phyloP scores from a whole-genome alignment of 345 rosid genomes.

The Eucalyptus coolabah region DNA sequence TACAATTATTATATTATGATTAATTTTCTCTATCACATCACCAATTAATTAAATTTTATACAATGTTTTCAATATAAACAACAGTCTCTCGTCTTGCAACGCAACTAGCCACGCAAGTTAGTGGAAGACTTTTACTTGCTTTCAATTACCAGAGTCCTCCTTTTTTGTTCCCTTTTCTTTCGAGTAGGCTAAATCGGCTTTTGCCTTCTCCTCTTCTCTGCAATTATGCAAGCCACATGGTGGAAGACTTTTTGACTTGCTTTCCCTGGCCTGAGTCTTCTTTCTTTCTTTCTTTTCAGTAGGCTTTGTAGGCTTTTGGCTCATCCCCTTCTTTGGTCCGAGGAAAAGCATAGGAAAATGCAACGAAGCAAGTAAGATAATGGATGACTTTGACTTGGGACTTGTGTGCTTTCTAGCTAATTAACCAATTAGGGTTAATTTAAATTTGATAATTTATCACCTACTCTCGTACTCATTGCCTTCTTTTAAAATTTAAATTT shows the following conservation, averaged over 20 bases:
- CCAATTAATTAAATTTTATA: fast-evolving
- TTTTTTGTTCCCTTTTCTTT: background rate
- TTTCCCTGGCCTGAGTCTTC: background rate
- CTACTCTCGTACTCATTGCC: too few relatives aligned
- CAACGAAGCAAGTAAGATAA: too few relatives aligned
- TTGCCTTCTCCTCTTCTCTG: background rate
- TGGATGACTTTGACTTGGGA: background rate
- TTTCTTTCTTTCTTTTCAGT: background rate
- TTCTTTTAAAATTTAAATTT: too few relatives aligned
- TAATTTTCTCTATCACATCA: too few relatives aligned
- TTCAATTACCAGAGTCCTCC: too few relatives aligned
- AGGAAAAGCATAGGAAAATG: background rate
- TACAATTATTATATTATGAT: too few relatives aligned
- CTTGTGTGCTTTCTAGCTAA: too few relatives aligned
- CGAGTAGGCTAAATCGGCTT: background rate
- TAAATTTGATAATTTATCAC: too few relatives aligned
- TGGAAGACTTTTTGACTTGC: background rate
- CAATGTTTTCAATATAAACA: background rate
- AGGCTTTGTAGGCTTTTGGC: background rate
- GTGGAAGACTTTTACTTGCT: background rate
- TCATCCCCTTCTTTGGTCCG: background rate
- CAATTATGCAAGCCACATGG: background rate
- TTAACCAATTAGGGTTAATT: too few relatives aligned
- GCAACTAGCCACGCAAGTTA: background rate
- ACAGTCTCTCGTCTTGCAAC: background rate